Conservation (phyloP, 495 filamentous ascomycete species). For the Arthonia radiata region DNA sequence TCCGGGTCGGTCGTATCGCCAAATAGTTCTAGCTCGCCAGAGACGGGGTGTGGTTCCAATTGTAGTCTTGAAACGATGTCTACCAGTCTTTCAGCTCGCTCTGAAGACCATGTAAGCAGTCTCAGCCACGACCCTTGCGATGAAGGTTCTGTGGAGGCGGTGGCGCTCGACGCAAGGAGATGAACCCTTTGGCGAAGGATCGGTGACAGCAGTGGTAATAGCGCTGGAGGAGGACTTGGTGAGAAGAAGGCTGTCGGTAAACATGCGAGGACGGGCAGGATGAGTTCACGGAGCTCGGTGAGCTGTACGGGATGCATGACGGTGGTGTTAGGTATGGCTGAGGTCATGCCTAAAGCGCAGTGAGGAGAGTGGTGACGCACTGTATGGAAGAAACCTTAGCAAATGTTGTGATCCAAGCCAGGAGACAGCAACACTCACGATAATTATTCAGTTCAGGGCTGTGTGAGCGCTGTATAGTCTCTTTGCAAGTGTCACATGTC, state of each 20-base stretch:
- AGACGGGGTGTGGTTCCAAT: slow-evolving; percentile 75
- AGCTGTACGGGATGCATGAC: slow-evolving; percentile 12
- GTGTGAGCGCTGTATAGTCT: too few relatives aligned
- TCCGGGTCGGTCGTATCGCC: slow-evolving; percentile 25
- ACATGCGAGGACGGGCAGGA: slow-evolving; percentile 59
- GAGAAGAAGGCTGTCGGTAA: slow-evolving; percentile 69
- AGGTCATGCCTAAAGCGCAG: too few relatives aligned
- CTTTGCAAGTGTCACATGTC: too few relatives aligned
- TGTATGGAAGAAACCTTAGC: too few relatives aligned
- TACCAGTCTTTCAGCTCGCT: slow-evolving; percentile 40
- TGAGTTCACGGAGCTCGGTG: slow-evolving; percentile 21
- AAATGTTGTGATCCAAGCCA: too few relatives aligned
- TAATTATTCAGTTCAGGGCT: too few relatives aligned
- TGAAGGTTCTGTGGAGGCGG: slow-evolving; percentile 21
- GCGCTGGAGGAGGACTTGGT: slow-evolving; percentile 43
- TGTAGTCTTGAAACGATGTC: slow-evolving; percentile 35
- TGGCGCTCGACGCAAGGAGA: slow-evolving; percentile 15
- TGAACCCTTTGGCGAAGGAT: slow-evolving; percentile 76
- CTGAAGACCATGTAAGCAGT: slow-evolving; percentile 61
- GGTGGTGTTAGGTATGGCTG: too few relatives aligned
- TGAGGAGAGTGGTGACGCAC: too few relatives aligned
- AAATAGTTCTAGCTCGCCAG: slow-evolving; percentile 60
- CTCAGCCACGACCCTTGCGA: slow-evolving; percentile 61
- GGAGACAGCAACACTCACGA: too few relatives aligned
- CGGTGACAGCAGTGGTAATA: slow-evolving; percentile 66